A percentile compares a stretch with the other conserved stretches of the same genome.
These are phyloP conservation scores for Blastocystis sp. DNA, from an alignment of 352 stramenopile species.

Conservation along the genomic window DNA sequence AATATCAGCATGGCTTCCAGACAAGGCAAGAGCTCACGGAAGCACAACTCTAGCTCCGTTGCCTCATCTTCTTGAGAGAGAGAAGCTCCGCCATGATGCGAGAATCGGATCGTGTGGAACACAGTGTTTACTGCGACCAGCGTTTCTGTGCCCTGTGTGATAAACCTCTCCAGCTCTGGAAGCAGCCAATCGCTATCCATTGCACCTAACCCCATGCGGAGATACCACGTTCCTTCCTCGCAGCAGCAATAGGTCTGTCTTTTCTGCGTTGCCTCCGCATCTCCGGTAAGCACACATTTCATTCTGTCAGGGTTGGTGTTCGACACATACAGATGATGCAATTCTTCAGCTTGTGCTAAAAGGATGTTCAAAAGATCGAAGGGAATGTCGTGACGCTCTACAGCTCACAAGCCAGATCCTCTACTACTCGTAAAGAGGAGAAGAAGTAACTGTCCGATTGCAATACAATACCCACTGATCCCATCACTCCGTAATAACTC, in stretches of 20 bases:
- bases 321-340: not conserved
- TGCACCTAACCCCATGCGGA: not conserved
- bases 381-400: slow-evolving; percentile 26
- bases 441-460: not conserved
- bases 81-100: not conserved
- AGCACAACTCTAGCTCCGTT: slow-evolving; percentile 7
- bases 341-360: not conserved
- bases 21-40: not conserved
- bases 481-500: not conserved
- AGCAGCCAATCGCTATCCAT: slow-evolving; percentile 49
- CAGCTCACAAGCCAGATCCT: not conserved
- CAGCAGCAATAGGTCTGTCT: slow-evolving; percentile 10
- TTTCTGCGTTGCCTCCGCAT: not conserved
- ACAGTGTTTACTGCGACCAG: not conserved
- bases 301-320: not conserved
- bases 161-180: slow-evolving; percentile 19
- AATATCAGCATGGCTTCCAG: slow-evolving; percentile 4
- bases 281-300: not conserved
- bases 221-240: not conserved
- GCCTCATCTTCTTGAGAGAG: not conserved
- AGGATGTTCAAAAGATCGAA: not conserved
- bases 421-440: slow-evolving; percentile 5
- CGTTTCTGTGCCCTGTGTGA: not conserved
- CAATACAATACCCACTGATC: not conserved
- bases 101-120: slow-evolving; percentile 43